Base-by-base conservation (phyloP, 768 basidiomycete species). In the Lactarius sp. region DNA sequence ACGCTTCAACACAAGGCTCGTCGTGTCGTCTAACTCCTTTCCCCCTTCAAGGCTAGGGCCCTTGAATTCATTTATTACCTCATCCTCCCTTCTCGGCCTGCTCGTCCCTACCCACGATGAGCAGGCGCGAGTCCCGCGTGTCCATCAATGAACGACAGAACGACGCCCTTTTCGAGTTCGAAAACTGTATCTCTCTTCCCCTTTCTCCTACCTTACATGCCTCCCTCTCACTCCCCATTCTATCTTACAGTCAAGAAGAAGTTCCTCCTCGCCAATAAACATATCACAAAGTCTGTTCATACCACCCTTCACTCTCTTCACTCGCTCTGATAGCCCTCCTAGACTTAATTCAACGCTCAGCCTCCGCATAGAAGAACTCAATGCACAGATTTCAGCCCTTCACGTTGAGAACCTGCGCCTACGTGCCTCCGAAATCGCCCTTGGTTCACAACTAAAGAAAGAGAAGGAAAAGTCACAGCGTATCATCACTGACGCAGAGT, bases 281-380 rank as follows among this genome's bases (percentile, higher is more conserved):
- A 92, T 76, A 93, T 93, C 72, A 92, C 91, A 31, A 93, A 92
- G 90, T 92, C 18, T 16, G 34, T 60, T 59, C 57, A 54, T 56
- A n/a, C 36, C 55, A 27, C 47, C n/a, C 50, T 52, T 14, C 12
- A 18, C 54, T 6, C 41, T n/a, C 64, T 33, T 39, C 46, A 37
- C 37, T 27, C 7, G 9, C 12, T 9, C 61, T 69, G 33, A 70
- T 44, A 36, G 5, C 50, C 46, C 39, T 55, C 34, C 7, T 69
- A 92, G 90, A 73, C 85, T 92, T 66, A 93, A 93, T 77, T 90
- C 90, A 49, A 91, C 88, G 18, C 80, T 93, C 66, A 91, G 89
- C 74, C 79, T 89, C 65, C 85, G 89, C 52, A 86, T 92, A 70
- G 90, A 93, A 73, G 90, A 92, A 72, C 82, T 92, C 60, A 89